A percentile compares a stretch with the other conserved stretches of the same genome.
Evolutionary conservation across 1,284 basidiomycete genomes (phyloP).

Genomic region (Puccinia brachypodii): DNA sequence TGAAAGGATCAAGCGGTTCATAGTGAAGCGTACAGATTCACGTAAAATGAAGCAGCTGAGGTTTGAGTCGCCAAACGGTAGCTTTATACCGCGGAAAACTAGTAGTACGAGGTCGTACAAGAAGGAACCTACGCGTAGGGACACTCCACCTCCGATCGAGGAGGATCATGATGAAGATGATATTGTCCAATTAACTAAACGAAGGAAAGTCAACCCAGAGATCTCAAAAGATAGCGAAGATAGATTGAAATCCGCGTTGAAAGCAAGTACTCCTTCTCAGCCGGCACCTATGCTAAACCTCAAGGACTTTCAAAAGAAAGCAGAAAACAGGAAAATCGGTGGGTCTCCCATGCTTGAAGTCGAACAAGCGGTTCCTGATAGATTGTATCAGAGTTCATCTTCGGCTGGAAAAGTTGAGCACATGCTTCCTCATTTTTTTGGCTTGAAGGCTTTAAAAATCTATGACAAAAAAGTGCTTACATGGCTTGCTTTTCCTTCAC

Average conservation of each 20-base stretch:
- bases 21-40: background rate
- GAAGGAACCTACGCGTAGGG: background rate
- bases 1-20: background rate
- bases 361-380: background rate
- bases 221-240: background rate
- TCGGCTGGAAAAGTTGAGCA: slow-evolving; percentile 29
- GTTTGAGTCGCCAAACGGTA: slow-evolving; percentile 11
- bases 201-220: background rate
- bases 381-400: background rate
- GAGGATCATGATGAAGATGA: background rate
- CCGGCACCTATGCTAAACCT: background rate
- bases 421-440: too few relatives aligned
- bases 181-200: background rate
- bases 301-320: background rate
- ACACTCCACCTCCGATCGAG: background rate
- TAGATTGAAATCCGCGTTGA: slow-evolving; percentile 6
- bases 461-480: background rate
- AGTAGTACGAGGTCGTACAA: background rate
- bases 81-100: background rate
- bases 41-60: background rate
- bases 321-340: background rate
- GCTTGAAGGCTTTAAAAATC: background rate
- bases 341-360: background rate
- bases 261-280: background rate
- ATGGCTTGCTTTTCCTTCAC: background rate